phyloP scores from a whole-genome alignment of 768 basidiomycete species.

The Exidia glandulosa region DNA sequence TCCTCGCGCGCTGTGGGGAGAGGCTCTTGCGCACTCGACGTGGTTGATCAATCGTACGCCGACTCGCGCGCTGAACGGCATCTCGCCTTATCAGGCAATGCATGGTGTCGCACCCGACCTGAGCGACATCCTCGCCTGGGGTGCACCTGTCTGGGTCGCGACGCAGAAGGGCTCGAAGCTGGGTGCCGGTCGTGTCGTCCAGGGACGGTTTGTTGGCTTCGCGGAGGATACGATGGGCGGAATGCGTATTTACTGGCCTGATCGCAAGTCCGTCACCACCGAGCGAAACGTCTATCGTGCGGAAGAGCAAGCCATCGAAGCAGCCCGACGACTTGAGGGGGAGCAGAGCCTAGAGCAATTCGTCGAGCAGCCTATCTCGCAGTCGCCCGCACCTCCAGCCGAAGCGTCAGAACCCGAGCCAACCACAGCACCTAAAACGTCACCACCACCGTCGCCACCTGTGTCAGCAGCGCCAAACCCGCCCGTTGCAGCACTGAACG shows the following conservation, averaged over 20 bases:
- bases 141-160: background rate
- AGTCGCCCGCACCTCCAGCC: background rate
- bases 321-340: background rate
- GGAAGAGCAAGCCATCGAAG: background rate
- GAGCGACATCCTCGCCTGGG: background rate
- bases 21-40: slow-evolving; percentile 9
- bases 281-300: slow-evolving; percentile 1
- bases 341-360: background rate
- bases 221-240: slow-evolving; percentile 8
- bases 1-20: slow-evolving; percentile 3
- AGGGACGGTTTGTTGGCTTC: slow-evolving; percentile 11
- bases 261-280: slow-evolving; percentile 5
- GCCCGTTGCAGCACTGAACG: too few relatives aligned
- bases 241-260: slow-evolving; percentile 11
- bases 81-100: background rate
- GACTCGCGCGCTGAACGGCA: background rate
- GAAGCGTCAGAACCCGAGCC: background rate
- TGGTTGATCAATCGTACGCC: slow-evolving; percentile 11
- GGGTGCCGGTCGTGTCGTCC: background rate
- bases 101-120: background rate
- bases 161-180: slow-evolving; percentile 5
- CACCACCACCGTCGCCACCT: too few relatives aligned
- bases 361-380: background rate
- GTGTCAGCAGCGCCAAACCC: too few relatives aligned
- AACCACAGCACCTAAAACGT: background rate